Percentiles rank a stretch among this genome's conserved stretches.
phyloP scores from a whole-genome alignment of 768 basidiomycete genomes.

The Tulasnella sp. region DNA sequence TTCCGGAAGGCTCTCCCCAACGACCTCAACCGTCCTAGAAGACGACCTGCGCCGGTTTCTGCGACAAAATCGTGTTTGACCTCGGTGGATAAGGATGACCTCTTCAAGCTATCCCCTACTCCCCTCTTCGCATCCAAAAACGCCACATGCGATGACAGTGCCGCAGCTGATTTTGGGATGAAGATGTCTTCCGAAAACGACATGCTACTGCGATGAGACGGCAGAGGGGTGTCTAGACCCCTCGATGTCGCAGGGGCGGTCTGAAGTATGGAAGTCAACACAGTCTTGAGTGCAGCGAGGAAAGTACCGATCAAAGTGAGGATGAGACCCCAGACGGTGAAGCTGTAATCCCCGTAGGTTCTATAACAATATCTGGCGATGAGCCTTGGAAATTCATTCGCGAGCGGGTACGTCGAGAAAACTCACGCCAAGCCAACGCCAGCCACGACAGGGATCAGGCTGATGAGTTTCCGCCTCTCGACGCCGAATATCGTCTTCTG shows the following conservation, averaged over 20 bases:
- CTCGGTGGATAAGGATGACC: too few species aligned
- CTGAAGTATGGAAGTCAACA: constrained; percentile 76
- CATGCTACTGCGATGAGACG: neutral
- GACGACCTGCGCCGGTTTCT: neutral
- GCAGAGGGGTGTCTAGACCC: neutral
- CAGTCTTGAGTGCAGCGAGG: constrained; percentile 87
- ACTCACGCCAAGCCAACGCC: constrained; percentile 88
- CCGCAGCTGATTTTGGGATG: neutral
- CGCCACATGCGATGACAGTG: too few species aligned
- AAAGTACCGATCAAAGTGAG: constrained; percentile 85
- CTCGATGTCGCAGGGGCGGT: constrained; percentile 22
- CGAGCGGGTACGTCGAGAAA: too few species aligned
- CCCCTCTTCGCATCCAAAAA: too few species aligned
- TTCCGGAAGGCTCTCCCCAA: too few species aligned
- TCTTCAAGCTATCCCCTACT: too few species aligned
- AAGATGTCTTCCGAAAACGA: neutral
- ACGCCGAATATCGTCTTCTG: constrained; percentile 24
- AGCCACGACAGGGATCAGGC: constrained; percentile 72
- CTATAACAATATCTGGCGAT: constrained; percentile 36
- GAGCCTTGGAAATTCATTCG: too few species aligned
- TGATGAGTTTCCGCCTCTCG: constrained; percentile 50
- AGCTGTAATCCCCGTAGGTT: constrained; percentile 93
- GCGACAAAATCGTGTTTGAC: too few species aligned
- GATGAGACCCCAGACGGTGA: constrained; percentile 70
- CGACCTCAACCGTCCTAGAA: too few species aligned